These are phyloP conservation scores for Candida verbasci DNA, from an alignment of 805 yeast species.

Conservation along the genomic window DNA sequence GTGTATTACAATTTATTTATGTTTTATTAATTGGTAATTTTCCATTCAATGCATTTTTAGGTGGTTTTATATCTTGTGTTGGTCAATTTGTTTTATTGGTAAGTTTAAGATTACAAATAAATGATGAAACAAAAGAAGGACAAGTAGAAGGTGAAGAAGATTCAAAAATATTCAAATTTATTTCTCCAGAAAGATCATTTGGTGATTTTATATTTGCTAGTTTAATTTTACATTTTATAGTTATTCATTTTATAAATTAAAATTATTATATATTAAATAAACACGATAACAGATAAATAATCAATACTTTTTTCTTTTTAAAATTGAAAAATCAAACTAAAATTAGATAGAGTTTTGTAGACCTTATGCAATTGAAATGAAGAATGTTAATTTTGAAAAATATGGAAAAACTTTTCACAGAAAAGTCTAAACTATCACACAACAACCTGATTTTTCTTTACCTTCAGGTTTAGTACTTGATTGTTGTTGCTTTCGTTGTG, in stretches of 20 bases:
- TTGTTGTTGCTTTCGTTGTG: slow-evolving; percentile 1
- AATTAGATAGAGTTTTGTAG: too few relatives aligned
- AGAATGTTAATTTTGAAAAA: too few relatives aligned
- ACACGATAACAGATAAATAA: too few relatives aligned
- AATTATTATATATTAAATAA: background rate
- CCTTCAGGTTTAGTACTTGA: slow-evolving; percentile 12
- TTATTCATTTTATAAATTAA: slow-evolving; percentile 83
- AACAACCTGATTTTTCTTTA: slow-evolving; percentile 34
- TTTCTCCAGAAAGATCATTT: slow-evolving; percentile 56
- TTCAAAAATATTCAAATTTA: slow-evolving; percentile 11
- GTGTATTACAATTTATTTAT: slow-evolving; percentile 74
- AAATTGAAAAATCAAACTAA: too few relatives aligned
- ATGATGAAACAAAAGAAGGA: slow-evolving; percentile 12
- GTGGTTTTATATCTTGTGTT: slow-evolving; percentile 88
- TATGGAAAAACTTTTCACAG: background rate
- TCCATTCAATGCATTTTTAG: slow-evolving; percentile 96
- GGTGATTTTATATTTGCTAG: slow-evolving; percentile 89
- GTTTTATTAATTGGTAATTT: slow-evolving; percentile 76
- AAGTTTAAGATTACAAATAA: slow-evolving; percentile 69
- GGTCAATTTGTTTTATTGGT: slow-evolving; percentile 93
- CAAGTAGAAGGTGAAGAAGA: slow-evolving; percentile 6
- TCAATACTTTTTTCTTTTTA: too few relatives aligned
- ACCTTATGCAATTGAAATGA: background rate
- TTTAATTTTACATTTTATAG: slow-evolving; percentile 81
- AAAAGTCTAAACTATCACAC: slow-evolving; percentile 25